Conservation (phyloP, 2,329 filamentous ascomycete genomes). For the Neoscytalidium dimidiatum region DNA sequence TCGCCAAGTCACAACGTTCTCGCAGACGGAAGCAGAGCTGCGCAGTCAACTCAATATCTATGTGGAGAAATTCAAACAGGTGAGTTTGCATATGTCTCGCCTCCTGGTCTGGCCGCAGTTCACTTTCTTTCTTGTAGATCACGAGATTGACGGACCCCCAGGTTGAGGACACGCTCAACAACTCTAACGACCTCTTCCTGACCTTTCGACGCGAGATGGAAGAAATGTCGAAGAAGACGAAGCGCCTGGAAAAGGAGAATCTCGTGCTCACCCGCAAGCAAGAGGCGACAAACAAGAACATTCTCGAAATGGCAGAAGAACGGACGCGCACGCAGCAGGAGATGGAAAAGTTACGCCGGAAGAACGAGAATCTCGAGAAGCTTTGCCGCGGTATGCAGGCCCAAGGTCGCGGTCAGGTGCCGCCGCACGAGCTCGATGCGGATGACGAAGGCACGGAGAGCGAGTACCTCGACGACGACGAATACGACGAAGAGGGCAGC, state of each 20-base stretch:
- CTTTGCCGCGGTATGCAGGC: conserved; percentile 97
- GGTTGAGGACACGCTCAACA: conserved; percentile 98
- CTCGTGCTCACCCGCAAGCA: conserved; percentile 88
- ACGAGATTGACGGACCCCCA: conserved; percentile 50
- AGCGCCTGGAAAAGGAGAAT: conserved; percentile 95
- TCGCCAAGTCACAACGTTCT: conserved; percentile 89
- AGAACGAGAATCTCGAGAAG: conserved; percentile 88
- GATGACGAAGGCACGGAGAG: conserved; percentile 56
- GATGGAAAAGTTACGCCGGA: conserved; percentile 77
- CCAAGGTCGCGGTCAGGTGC: conserved; percentile 77
- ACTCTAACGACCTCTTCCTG: conserved; percentile 94
- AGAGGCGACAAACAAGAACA: conserved; percentile 89
- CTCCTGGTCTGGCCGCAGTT: conserved; percentile 17
- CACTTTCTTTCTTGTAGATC: conserved; percentile 24
- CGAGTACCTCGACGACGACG: conserved; percentile 44
- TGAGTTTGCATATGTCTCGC: conserved; percentile 45
- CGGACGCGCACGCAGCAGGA: conserved; percentile 74
- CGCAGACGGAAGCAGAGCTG: conserved; percentile 91
- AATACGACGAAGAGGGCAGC: conserved; percentile 48
- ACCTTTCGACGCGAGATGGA: conserved; percentile 99
- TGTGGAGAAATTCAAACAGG: conserved; percentile 99
- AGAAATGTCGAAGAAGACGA: conserved; percentile 99
- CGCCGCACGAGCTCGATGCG: conserved; percentile 52
- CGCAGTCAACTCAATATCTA: conserved; percentile 96
- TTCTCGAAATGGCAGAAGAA: conserved; percentile 96